phyloP scores from a whole-genome alignment of 1,284 basidiomycete genomes.

The Laetiporus sulphureus region DNA sequence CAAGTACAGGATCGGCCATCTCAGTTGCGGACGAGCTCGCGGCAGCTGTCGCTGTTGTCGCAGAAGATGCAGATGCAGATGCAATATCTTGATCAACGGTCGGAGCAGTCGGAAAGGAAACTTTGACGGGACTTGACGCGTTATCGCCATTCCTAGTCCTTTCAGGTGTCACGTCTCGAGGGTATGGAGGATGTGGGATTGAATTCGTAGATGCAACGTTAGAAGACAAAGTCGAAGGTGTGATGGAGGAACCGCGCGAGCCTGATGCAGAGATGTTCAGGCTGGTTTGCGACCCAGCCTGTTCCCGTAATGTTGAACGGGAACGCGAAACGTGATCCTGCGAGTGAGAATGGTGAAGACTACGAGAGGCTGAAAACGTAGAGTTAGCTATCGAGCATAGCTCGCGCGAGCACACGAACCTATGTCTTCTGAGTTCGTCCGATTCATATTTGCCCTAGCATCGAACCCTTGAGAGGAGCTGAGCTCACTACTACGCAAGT shows the following conservation, averaged over 20 bases:
- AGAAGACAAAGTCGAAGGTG: conserved; percentile 2
- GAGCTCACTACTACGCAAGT: conserved; percentile 21
- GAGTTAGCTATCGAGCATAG: conserved; percentile 1
- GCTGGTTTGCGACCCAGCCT: conserved; percentile 16
- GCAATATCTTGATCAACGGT: no score
- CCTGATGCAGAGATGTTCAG: conserved; percentile 12
- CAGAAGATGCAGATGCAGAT: conserved; percentile 12
- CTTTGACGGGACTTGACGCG: conserved; percentile 13
- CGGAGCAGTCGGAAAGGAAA: conserved; percentile 7
- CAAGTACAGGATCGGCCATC: conserved; percentile 15
- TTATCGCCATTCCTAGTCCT: no score
- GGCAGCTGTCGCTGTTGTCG: no score
- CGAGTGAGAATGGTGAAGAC: conserved; percentile 8
- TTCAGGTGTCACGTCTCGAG: conserved; percentile 5
- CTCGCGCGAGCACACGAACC: conserved; percentile 29
- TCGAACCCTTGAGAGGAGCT: conserved; percentile 15
- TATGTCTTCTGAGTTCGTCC: conserved; percentile 47
- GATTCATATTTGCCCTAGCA: conserved; percentile 26
- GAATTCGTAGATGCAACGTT: neutral
- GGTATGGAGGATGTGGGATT: neutral
- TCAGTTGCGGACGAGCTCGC: no score
- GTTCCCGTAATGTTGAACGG: conserved; percentile 8
- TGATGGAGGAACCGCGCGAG: conserved; percentile 9
- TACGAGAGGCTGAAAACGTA: conserved; percentile 9
- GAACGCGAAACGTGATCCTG: conserved; percentile 9